Evolutionary conservation across 2,329 filamentous ascomycete genomes (phyloP).

Genomic region (Fusarium sp.): DNA sequence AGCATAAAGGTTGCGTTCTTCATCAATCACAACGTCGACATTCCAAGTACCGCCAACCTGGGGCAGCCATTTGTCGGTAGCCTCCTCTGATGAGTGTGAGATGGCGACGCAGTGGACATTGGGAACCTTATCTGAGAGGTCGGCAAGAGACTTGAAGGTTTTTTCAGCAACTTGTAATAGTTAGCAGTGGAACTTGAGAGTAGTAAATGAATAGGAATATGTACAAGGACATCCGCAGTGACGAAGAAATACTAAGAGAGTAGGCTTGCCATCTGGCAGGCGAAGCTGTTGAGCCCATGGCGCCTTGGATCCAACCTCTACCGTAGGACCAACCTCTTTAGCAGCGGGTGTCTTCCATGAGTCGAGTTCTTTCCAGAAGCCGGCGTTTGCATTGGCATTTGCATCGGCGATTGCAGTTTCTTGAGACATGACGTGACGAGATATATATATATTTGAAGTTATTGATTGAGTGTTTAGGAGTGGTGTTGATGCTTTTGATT

Average conservation of each 20-base stretch:
- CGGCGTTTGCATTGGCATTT: conserved; percentile 20
- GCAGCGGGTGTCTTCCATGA: conserved; percentile 58
- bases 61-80: conserved; percentile 70
- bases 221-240: conserved; percentile 82
- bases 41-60: conserved; percentile 69
- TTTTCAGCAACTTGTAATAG: conserved; percentile 73
- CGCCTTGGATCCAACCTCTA: conserved; percentile 67
- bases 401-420: conserved; percentile 1
- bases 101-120: conserved; percentile 71
- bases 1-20: conserved; percentile 70
- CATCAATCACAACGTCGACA: conserved; percentile 71
- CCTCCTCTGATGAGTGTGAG: conserved; percentile 68
- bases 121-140: conserved; percentile 63
- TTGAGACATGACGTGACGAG: conserved; percentile 32
- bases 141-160: conserved; percentile 68
- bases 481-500: too few species aligned
- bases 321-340: conserved; percentile 62
- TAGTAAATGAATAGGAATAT: not conserved
- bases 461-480: too few species aligned
- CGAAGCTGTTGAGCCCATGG: conserved; percentile 66
- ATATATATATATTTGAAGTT: not conserved
- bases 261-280: conserved; percentile 68
- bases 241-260: conserved; percentile 75
- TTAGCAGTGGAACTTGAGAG: not conserved
- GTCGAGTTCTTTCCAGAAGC: conserved; percentile 56